Evolutionary conservation across 1,284 basidiomycete genomes (phyloP), one percentile per base, ranked within the genome.

Genomic region (Sanguinoderma infundibulare): DNA sequence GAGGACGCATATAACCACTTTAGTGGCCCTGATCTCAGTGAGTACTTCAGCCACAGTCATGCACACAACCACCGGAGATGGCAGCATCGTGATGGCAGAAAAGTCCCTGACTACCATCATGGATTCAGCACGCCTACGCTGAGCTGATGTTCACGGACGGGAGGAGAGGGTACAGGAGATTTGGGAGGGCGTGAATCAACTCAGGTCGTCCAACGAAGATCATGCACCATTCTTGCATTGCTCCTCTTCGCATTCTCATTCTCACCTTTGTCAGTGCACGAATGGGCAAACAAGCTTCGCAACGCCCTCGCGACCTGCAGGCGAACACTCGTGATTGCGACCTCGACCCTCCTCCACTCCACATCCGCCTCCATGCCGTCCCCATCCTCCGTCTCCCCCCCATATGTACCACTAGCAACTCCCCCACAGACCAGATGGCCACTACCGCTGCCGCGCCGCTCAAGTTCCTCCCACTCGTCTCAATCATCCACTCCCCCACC

Each of bases 1-100:
- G 83, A 81, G 62, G 85, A 86, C 60, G 83, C 82, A 5, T 84
- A 83, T 62, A 87, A 90, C 68, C 87, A 87, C 72, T 87, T 88
- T 69, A 83, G 78, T 32, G 85, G 84, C 1, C 82, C 84, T 17
- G 83, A 86, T 68, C 74, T 86, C 12, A 81, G 79, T 8, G 78
- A 79, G 55, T 78, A 80, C 60, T 79, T 77, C 62, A 62, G 67
- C 51, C 62, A 67, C 39, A 52, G 64, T 51, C 53, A 61, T n/a
- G 49, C 63, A 10, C 67, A 67, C 24, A 46, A 57, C 5, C 52
- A 57, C 5, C 54, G 66, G 26, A 60, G 64, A 39, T 60, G 61
- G 17, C 66, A 57, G 51, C n/a, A n/a, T n/a, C n/a, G n/a, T n/a
- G n/a, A n/a, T n/a, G n/a, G n/a, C n/a, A n/a, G n/a, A 79, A 12